These are phyloP conservation scores for Cucurbita pepo DNA, from an alignment of 306 rosid species.

Conservation along the genomic window DNA sequence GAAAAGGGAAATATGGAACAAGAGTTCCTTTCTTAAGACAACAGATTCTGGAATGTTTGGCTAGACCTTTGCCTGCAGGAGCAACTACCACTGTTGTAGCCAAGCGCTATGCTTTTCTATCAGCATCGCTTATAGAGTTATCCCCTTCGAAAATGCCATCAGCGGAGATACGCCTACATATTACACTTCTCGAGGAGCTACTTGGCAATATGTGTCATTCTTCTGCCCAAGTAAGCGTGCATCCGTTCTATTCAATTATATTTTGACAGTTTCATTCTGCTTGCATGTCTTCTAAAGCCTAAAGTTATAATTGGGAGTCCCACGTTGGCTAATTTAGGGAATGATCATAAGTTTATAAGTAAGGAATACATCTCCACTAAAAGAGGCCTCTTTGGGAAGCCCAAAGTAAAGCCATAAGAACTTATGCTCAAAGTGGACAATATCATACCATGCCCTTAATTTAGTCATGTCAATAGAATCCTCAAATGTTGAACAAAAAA, in stretches of 20 bases:
- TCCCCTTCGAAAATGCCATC: constrained; percentile 79
- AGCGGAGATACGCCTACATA: constrained; percentile 63
- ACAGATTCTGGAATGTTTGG: constrained; percentile 71
- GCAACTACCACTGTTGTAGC: constrained; percentile 78
- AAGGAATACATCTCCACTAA: no score
- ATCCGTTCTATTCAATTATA: neutral
- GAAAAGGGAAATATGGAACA: constrained; percentile 91
- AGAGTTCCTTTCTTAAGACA: constrained; percentile 82
- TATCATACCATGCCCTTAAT: no score
- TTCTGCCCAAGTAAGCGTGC: constrained; percentile 80
- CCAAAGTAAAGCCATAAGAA: no score
- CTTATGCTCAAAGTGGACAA: no score
- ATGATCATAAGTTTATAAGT: no score
- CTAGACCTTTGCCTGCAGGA: constrained; percentile 59
- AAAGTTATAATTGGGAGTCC: no score
- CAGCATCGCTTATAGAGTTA: constrained; percentile 84
- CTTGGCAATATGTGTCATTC: constrained; percentile 88
- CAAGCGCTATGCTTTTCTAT: constrained; percentile 86
- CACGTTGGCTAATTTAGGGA: no score
- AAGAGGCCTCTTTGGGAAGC: no score
- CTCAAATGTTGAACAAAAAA: no score
- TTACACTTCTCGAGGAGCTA: constrained; percentile 67
- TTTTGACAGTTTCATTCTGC: neutral
- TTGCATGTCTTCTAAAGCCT: neutral
- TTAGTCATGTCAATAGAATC: no score